Percentiles rank a stretch among this genome's conserved stretches.
phyloP scores from a whole-genome alignment of 495 filamentous ascomycete genomes.

The Penicillium pancosmium region DNA sequence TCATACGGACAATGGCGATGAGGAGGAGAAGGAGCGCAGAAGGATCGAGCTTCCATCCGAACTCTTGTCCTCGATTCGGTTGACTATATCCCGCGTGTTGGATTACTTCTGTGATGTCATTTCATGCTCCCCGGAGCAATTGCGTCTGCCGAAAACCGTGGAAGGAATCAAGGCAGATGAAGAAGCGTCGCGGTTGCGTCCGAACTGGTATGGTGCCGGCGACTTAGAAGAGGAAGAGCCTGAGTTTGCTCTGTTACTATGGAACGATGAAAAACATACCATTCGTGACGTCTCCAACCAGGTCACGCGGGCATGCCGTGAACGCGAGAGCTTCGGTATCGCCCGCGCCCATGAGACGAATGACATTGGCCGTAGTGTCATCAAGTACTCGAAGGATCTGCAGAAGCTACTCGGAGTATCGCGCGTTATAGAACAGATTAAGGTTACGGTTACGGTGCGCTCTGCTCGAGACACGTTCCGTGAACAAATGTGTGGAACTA shows the following conservation, averaged over 20 bases:
- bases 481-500: constrained; percentile 98
- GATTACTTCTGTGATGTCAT: constrained; percentile 98
- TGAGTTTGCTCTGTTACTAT: constrained; percentile 86
- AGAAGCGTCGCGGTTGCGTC: constrained; percentile 70
- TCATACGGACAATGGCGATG: constrained; percentile 66
- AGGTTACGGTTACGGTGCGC: constrained; percentile 92
- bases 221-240: constrained; percentile 57
- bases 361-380: constrained; percentile 79
- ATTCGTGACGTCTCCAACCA: constrained; percentile 87
- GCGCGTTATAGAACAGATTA: constrained; percentile 88
- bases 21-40: constrained; percentile 65
- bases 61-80: constrained; percentile 70
- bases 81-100: constrained; percentile 80
- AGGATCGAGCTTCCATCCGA: constrained; percentile 66
- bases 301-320: constrained; percentile 85
- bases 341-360: constrained; percentile 85
- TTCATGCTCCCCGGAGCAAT: constrained; percentile 94
- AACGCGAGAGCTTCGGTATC: constrained; percentile 65
- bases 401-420: constrained; percentile 72
- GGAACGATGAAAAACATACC: constrained; percentile 99
- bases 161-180: constrained; percentile 82
- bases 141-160: constrained; percentile 80
- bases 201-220: constrained; percentile 70
- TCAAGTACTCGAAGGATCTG: constrained; percentile 74
- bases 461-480: constrained; percentile 93